Base-by-base conservation (phyloP, 2,329 filamentous ascomycete genomes). In the Fusarium sp. region DNA sequence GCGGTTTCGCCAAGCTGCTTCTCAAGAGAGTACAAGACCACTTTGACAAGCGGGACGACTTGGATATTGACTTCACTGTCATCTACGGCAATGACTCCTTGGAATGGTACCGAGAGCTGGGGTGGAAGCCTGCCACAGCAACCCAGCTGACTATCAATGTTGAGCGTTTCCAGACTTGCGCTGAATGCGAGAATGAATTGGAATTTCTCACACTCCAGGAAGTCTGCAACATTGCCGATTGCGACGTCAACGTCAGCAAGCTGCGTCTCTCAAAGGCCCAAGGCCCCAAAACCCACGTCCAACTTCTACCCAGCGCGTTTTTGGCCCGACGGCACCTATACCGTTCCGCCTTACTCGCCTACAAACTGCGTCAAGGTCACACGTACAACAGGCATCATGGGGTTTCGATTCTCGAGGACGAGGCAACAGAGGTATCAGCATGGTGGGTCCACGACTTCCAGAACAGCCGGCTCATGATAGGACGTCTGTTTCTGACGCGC, bases 371-470 rank as follows among this genome's bases (percentile, higher is more conserved):
- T 52, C 65, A 68, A 25, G 59, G 52, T 25, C 56, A 40, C 27
- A 31, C 27, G 13, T 33, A 22, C 33, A 33, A 6, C 35, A 70
- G 25, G 27, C 13, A 10, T 40, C 47, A 57, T 33, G 64, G 71
- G 6, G 69, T 63, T 60, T 73, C 63, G 57, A 60, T 25, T 59
- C 31, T 59, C 16, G 70, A 63, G 45, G 69, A 22, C 70, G 79
- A 38, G 8, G 66, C 72, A 42, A 42, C 40, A 31, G 47, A 52
- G 35, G 77, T 77, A 5, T 83, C 79, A 80, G 71, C 78, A 14
- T 82, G 79, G 77, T 85, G 83, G 83, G 73, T 78, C 40, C 82
- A 82, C 66, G 81, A 84, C 70, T 82, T 79, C 70, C 74, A 78
- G 38, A 68, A 35, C 5, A 67, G 68, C 11, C 66, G 38, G 57